Evolutionary conservation across 108 stramenopile species (phyloP).

Genomic region (Licmophora abbreviata): DNA sequence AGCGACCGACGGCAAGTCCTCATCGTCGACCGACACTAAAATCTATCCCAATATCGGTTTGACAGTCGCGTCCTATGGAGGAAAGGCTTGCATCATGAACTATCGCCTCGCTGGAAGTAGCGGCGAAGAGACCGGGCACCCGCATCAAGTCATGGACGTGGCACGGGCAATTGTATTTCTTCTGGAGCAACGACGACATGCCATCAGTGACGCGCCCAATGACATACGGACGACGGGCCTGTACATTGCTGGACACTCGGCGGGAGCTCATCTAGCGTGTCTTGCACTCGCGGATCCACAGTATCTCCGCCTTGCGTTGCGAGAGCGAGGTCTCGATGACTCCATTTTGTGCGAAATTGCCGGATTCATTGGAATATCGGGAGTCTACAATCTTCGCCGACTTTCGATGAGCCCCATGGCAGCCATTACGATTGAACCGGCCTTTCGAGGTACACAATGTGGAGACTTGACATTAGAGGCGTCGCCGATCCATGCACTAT

Average conservation of each 20-base stretch:
- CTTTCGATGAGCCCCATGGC: slow-evolving; percentile 1
- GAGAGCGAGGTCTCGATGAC: background rate
- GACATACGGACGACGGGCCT: background rate
- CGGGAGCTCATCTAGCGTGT: slow-evolving; percentile 4
- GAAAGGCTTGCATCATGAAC: slow-evolving; percentile 2
- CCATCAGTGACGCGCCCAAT: background rate
- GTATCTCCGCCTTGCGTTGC: background rate
- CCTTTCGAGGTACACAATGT: background rate
- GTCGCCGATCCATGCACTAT: background rate
- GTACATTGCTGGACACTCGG: slow-evolving; percentile 1
- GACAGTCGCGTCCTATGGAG: background rate
- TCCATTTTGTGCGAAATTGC: background rate
- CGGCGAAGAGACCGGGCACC: background rate
- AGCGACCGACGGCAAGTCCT: background rate
- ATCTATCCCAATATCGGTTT: background rate
- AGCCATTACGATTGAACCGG: slow-evolving; percentile 1
- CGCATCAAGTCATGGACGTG: slow-evolving; percentile 3
- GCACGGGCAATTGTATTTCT: slow-evolving; percentile 3
- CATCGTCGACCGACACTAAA: background rate
- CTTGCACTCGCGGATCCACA: background rate
- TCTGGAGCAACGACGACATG: background rate
- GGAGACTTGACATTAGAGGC: background rate
- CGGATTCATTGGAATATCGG: slow-evolving; percentile 5
- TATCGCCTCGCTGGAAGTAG: slow-evolving; percentile 3
- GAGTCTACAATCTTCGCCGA: slow-evolving; percentile 4